Percentiles rank a stretch among this genome's conserved stretches.
Evolutionary conservation across 371 early-diverging fungal genomes (phyloP).

Genomic region (Apophysomyces variabilis): DNA sequence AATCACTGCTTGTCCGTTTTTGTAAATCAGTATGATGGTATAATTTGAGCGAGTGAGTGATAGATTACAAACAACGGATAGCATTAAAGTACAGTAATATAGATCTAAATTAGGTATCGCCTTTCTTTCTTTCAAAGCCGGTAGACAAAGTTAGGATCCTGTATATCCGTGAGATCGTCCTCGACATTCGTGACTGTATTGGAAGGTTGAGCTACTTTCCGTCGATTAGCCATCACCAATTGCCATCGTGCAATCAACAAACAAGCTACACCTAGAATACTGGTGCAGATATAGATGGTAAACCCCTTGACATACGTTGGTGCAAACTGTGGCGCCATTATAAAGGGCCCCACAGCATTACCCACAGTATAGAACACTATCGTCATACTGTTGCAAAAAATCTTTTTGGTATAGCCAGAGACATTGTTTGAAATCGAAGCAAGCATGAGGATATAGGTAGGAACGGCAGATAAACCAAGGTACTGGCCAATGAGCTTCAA

Average conservation of each 20-base stretch:
- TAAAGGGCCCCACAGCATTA: conserved; percentile 28
- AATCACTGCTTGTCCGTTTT: too few relatives aligned
- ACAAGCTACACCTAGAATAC: conserved; percentile 15
- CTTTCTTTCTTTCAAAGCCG: conserved; percentile 18
- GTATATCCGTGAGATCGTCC: conserved; percentile 37
- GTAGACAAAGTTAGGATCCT: conserved; percentile 41
- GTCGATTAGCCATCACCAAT: conserved; percentile 30
- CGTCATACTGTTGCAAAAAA: conserved; percentile 1
- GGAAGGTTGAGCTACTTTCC: conserved; percentile 14
- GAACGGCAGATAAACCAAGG: conserved; percentile 8
- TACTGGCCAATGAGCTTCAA: conserved; percentile 19
- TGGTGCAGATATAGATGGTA: conserved; percentile 21
- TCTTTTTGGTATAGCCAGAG: conserved; percentile 15
- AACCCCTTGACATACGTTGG: conserved; percentile 23
- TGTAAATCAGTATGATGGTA: too few relatives aligned
- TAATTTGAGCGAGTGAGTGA: too few relatives aligned
- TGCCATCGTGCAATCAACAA: conserved; percentile 23
- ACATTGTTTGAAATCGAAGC: conserved; percentile 16
- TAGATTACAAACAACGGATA: too few relatives aligned
- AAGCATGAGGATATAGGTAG: conserved; percentile 21
- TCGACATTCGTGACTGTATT: conserved; percentile 25
- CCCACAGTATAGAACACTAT: conserved; percentile 19
- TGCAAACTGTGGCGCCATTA: conserved; percentile 22
- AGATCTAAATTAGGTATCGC: too few relatives aligned
- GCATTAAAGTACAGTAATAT: too few relatives aligned